Base-by-base conservation (phyloP, 2,329 filamentous ascomycete genomes). In the Chrysosporium queenslandicum region DNA sequence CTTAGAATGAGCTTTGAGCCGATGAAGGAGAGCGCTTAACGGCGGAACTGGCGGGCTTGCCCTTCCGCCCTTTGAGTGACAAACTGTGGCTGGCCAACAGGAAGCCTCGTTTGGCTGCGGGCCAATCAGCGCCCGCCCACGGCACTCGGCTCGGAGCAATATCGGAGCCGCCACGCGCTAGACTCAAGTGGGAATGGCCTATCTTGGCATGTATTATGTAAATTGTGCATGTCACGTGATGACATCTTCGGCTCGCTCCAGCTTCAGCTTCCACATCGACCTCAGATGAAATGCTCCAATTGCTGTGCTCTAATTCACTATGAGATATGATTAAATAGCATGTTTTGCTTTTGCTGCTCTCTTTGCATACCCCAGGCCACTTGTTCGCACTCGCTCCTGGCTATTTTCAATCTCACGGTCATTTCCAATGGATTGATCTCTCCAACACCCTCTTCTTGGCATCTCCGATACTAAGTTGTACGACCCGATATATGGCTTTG, bases 1-100 rank as follows among this genome's bases (percentile, higher is more conserved):
- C 20, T 39, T 23, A 25, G 5, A n/a, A 16, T 2, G 16, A 39
- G 29, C 32, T 12, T n/a, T 25, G 20, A 16, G n/a, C 29, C 49
- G 32, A 34, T 18, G 32, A 37, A 36, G 21, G 29, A 39, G 37
- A 40, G 50, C 50, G 50, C 50, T 52, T 52, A 52, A 52, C 50
- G 30, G 50, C 50, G 50, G 50, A 27, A 34, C 49, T 39, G 29
- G 49, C 42, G 21, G 4, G 21, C 3, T 12, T 27, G 20, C 2
- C 11, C 12, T 52, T 52, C 34, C 34, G 40, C 40, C 29, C 21
- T 45, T 42, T 42, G 37, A n/a, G n/a, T n/a, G n/a, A n/a, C n/a
- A n/a, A n/a, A 34, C 14, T n/a, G 34, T 37, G 34, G 14, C 34
- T 37, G 7, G 14, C 3, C 20, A 20, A 11, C 29, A 6, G 25